Evolutionary conservation across 345 rosid genomes (phyloP), one percentile per base, ranked within the genome.

Genomic region (Ceriops zippeliana): DNA sequence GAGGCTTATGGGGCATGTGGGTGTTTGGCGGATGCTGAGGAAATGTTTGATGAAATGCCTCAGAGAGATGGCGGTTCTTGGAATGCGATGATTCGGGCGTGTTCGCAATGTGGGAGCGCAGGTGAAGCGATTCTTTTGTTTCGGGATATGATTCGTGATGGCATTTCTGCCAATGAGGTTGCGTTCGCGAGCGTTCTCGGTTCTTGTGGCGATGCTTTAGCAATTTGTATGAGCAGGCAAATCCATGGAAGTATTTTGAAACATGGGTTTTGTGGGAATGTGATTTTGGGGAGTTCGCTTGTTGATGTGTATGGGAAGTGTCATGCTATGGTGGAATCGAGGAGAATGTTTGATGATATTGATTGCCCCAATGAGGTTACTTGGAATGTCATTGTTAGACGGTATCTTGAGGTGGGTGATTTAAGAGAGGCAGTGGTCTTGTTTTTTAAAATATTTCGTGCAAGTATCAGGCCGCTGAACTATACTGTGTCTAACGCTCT

Each of bases 41-140:
- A 77, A 58, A 74, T 90, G 86, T 93, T 93, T 21, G 93, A 89
- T 67, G 84, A 90, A 87, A 90, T 90, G 96, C 89, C 87, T 70
- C 72, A 78, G n/a, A 85, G 90, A 73, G 87, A 93, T 70, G 98
- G 97, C 35, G 98, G 98, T 2, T 84, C 98, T 28, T 90, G 98
- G 98, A 93, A 93, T 78, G 85, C 98, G 2, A 62, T 93, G 70
- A 85, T 93, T 61, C 71, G 80, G 0, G 93, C 89, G 6, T 89
- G 80, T 73, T 71, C 79, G 3, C 82, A 71, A 35, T 78, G 82
- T 42, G 73, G 83, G 2, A 72, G 56, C 21, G 64, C 79, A 0
- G 71, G 66, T 26, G 81, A 75, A 62, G 86, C 83, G 1, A 78
- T 89, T 76, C 71, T 62, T 51, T 69, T 74, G 82, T 90, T 90